Base-by-base conservation (phyloP, 78 protist species). In the Isochrysis galbana region DNA sequence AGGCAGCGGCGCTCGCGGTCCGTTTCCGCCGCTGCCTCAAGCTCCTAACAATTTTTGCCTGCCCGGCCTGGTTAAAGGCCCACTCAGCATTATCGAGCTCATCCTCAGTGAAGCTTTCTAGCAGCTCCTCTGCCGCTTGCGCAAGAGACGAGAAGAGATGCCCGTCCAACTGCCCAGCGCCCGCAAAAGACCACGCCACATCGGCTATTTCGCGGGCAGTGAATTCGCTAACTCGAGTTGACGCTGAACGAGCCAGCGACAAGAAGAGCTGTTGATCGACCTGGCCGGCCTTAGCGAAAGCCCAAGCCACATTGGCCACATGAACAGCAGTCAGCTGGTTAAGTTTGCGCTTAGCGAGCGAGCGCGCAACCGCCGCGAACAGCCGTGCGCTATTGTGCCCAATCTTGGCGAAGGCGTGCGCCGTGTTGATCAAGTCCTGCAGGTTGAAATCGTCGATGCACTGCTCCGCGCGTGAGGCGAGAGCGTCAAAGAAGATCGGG, bases 141-240 rank as follows among this genome's bases (percentile, higher is more conserved):
- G 91, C 91, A 21, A 87, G n/a, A 25, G 78, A 3, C 51, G 72
- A 77, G 91, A 88, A 67, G 47, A 88, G 91, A 22, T 7, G 55
- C 29, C 7, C 82, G 54, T 39, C 55, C 45, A 39, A 10, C 38
- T 7, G 19, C 25, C 54, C 91, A 23, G 54, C 82, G 54, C 2
- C 23, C 34, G 91, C 74, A 41, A 61, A 67, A 14, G 91, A 77
- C 91, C 91, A 88, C 83, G 91, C 91, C 83, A 67, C 14, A 41
- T 54, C 41, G 82, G 91, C 78, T 77, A 88, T 77, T 3, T 54
- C 91, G 0, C 7, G 54, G 55, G 48, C 91, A 38, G 1, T 29
- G 41, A 88, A 41, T 1, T 39, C 55, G 54, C 11, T 2, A n/a
- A 19, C 26, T 0, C 80, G 91, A 25, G 2, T 26, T 10, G 10